These are phyloP conservation scores for Fusarium vanettenii DNA, from an alignment of 2,329 filamentous ascomycete species.

Conservation along the genomic window DNA sequence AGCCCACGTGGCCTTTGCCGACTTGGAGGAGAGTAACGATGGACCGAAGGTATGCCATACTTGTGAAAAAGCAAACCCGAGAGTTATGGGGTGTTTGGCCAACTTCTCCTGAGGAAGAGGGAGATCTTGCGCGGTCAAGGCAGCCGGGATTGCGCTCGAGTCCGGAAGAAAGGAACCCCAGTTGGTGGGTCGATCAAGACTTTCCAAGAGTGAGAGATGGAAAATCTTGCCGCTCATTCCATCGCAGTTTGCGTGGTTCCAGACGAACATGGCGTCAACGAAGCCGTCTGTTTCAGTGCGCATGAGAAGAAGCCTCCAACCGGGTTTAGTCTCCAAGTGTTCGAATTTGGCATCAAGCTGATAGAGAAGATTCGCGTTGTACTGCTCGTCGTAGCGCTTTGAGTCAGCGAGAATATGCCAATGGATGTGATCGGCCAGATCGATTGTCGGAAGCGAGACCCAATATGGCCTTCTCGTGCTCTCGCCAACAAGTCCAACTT, in stretches of 20 bases:
- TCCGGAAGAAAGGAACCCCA: background rate
- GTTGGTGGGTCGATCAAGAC: background rate
- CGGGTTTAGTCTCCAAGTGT: background rate
- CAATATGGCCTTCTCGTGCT: background rate
- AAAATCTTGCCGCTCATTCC: background rate
- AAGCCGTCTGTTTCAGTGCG: background rate
- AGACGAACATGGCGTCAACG: background rate
- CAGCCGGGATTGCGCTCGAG: background rate
- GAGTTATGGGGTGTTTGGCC: background rate
- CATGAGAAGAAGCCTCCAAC: background rate
- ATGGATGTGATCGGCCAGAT: background rate
- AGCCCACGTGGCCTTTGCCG: background rate
- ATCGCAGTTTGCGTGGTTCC: background rate
- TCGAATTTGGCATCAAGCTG: background rate
- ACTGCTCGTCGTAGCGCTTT: background rate
- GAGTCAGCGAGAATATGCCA: background rate
- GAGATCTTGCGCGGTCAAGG: background rate
- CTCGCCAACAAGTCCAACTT: background rate
- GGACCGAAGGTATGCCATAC: background rate
- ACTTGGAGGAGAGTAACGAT: background rate
- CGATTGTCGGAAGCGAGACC: background rate
- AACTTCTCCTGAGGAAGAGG: background rate
- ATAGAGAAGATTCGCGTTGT: background rate
- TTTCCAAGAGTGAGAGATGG: background rate
- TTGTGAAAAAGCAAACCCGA: background rate